Evolutionary conservation across 2,329 filamentous ascomycete genomes (phyloP), one percentile per base, ranked within the genome.

Genomic region (Xylariaceae sp.): DNA sequence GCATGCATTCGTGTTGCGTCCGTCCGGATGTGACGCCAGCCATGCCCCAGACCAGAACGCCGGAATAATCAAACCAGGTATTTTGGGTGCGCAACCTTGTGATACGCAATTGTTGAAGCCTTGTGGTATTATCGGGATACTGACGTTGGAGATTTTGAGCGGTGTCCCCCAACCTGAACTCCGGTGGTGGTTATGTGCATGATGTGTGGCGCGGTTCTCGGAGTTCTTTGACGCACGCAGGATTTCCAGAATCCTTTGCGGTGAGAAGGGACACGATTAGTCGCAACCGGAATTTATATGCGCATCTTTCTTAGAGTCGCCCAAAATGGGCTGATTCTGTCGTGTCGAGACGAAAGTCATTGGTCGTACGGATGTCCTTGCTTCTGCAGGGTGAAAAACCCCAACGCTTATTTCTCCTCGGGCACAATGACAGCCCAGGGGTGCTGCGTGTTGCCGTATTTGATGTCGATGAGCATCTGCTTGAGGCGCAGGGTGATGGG

Each of bases 401-500:
- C 22, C 22, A 4, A 28, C 22, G 22, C 53, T 66, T 62, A 61
- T 57, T 68, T 62, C 61, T 84, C 79, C 69, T 88, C 84, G 47
- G 81, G 74, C 34, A 91, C 77, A 34, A 88, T 77, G 50, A 89
- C 79, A 34, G 81, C 84, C 87, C 88, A 91, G 44, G 81, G 73
- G 67, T 90, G 86, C 52, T 84, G 65, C 64, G 79, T 81, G 52
- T 79, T 79, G 54, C 87, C 87, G 68, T 87, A 90, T 84, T 89
- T 90, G 71, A 91, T 89, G 59, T 86, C 83, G 58, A 77, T 75
- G 58, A 91, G 73, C 80, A 81, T 87, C 36, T 71, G 71, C 77
- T 89, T 90, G 68, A 90, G 73, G 69, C 76, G 75, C 61, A 70
- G 64, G n/a, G 84, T 84, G 63, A 84, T 77, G 40, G 75, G 68